Base-by-base conservation (phyloP, 2,329 filamentous ascomycete genomes). In the Scortechinia acanthostroma region DNA sequence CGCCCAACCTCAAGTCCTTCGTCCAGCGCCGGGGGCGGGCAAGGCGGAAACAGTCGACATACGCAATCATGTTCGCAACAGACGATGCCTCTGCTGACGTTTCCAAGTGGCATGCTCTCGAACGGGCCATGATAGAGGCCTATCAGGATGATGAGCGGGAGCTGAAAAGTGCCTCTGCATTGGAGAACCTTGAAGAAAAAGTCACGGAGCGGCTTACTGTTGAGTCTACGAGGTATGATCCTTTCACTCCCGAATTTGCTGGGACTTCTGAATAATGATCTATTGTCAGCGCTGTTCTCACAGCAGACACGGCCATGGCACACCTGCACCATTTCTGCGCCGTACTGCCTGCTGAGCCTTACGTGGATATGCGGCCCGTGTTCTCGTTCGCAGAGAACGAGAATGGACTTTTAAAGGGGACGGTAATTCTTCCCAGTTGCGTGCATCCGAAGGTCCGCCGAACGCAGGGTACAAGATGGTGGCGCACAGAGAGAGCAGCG, bases 311-410 rank as follows among this genome's bases (percentile, higher is more conserved):
- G 51, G 86, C 88, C 1, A 77, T 83, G 42, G 62, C 71, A n/a
- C 89, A 93, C 58, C 71, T 97, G 1, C 71, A 86, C 42, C 88
- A 95, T 60, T 94, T 96, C 53, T 96, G 91, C 59, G 66, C 70
- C 0, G 71, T 74, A 0, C 59, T 90, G 1, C 71, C 76, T 0
- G 64, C 65, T 0, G 68, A 67, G 1, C 73, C 77, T 21, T 88
- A 81, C 55, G 70, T 82, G 4, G 78, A 90, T 51, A 65, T 66
- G 16, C 68, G 74, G 1, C 89, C 91, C 0, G 77, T 86, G 43
- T 95, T 90, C 54, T 67, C 78, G 14, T 68, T 80, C 23, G 58
- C 68, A 3, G 56, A 68, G n/a, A 53, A 62, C 16, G 48, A 58
- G 4, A 53, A 59, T 2, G 44, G 22, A 1, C 52, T 55, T 3